Evolutionary conservation across 1,284 basidiomycete species (phyloP).

Genomic region (Sparassis latifolia): DNA sequence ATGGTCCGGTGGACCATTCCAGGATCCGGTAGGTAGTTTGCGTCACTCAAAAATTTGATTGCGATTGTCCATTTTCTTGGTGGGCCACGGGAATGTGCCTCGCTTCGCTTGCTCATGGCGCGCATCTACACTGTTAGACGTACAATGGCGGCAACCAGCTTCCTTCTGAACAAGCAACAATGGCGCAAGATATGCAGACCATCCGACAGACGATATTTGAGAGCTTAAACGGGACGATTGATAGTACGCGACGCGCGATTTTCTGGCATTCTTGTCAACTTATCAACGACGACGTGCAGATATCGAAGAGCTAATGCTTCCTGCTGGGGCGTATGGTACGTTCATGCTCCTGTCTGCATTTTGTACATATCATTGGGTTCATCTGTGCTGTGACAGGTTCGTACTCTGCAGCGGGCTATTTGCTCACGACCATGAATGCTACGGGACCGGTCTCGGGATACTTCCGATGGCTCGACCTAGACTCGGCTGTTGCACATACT

Average conservation of each 20-base stretch:
- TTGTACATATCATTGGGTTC: no score
- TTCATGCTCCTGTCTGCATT: not conserved
- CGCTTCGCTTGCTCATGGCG: no score
- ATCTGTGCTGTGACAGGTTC: conserved; percentile 40
- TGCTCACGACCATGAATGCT: conserved; percentile 44
- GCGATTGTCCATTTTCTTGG: no score
- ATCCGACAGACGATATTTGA: conserved; percentile 54
- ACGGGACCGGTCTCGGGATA: conserved; percentile 41
- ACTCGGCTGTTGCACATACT: conserved; percentile 49
- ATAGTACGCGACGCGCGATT: conserved; percentile 32
- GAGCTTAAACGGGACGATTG: conserved; percentile 52
- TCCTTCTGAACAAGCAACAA: conserved; percentile 35
- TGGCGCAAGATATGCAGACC: conserved; percentile 43
- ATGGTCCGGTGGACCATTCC: conserved; percentile 71
- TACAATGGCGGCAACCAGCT: conserved; percentile 70
- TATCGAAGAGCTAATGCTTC: conserved; percentile 44
- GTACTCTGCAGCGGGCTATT: conserved; percentile 58
- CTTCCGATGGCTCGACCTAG: conserved; percentile 63
- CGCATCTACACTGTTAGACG: conserved; percentile 26
- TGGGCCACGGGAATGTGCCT: no score
- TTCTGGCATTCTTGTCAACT: not conserved
- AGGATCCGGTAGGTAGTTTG: conserved; percentile 43
- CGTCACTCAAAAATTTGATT: not conserved
- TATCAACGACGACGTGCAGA: conserved; percentile 30
- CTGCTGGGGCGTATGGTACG: conserved; percentile 57